phyloP scores from a whole-genome alignment of 2,329 filamentous ascomycete species.

The Fragosphaeria purpurea region DNA sequence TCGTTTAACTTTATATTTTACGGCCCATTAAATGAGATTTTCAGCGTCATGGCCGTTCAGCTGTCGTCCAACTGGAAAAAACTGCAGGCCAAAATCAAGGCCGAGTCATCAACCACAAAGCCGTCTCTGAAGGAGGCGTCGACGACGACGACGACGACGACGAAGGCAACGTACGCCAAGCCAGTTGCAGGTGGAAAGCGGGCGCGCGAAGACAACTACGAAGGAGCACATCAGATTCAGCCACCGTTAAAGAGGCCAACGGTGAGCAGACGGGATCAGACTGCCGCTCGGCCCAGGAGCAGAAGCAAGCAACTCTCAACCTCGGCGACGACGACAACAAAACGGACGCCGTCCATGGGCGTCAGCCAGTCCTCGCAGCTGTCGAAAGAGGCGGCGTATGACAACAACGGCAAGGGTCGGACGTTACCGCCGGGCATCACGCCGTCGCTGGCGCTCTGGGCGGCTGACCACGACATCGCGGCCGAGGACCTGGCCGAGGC shows the following conservation, averaged over 20 bases:
- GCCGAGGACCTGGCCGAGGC: constrained; percentile 50
- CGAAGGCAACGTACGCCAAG: constrained; percentile 18
- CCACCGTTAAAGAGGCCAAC: not conserved
- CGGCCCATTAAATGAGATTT: too few relatives aligned
- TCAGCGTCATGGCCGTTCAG: constrained; percentile 29
- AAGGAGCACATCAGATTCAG: constrained; percentile 18
- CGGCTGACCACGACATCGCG: constrained; percentile 51
- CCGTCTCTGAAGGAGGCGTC: constrained; percentile 25
- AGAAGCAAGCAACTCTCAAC: not conserved
- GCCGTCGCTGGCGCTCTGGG: constrained; percentile 49
- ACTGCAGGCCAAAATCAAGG: constrained; percentile 53
- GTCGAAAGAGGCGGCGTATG: constrained; percentile 19
- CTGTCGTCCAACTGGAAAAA: constrained; percentile 70
- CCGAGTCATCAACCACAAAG: constrained; percentile 29
- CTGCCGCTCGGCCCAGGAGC: not conserved
- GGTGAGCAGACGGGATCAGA: too few relatives aligned
- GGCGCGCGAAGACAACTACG: constrained; percentile 28
- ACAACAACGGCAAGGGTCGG: constrained; percentile 14
- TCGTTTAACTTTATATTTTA: too few relatives aligned
- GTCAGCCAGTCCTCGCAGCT: constrained; percentile 38
- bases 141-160: constrained; percentile 27
- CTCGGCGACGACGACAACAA: not conserved
- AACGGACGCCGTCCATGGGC: constrained; percentile 40
- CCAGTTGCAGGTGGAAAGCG: constrained; percentile 19
- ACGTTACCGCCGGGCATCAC: constrained; percentile 23